Base-by-base conservation (phyloP, 257 asterid genomes). In the Solanum virginianum region DNA sequence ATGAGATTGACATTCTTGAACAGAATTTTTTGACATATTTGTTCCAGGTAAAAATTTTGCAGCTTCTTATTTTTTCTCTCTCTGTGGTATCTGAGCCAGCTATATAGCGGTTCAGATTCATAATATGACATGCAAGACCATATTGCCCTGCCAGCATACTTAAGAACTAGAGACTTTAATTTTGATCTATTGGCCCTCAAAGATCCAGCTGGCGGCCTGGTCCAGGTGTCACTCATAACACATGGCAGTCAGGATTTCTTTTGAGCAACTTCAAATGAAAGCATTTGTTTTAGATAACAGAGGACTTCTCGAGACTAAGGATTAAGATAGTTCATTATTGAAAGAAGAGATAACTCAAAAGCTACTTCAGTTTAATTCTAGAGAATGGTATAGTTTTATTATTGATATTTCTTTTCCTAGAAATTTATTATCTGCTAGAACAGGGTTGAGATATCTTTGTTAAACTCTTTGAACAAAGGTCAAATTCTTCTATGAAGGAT, bases 21-120 rank as follows among this genome's bases (percentile, higher is more conserved):
- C 99, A 91, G 87, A 96, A 96, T 85, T 96, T 96, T 87, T 86
- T 96, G 90, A 90, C 87, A 12, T 96, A 94, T 90, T 84, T 96
- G 88, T 96, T 95, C 89, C 95, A 96, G 98, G 99, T 93, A 87
- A 56, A 20, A 39, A 85, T 24, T 15, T 29, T 77, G 82, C 8
- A 53, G 82, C 63, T 8, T 77, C 63, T 77, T 26, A 77, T 26
- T n/a, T 26, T 51, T 51, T 77, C 3, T 51, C n/a, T 51, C 39
- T 53, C 60, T 49, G 43, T 49, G 81, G 41, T 75, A 49, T 26
- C 60, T 24, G 43, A 75, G 43, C 14, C 15, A 75, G 81, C 62
- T 75, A 49, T 14, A 49, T 49, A 53, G 81, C 81, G 24, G n/a
- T 75, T 75, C 49, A 49, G 43, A 47, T 75, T 75, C 81, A 75